phyloP scores from a whole-genome alignment of 2,329 filamentous ascomycete genomes.

The Neofusicoccum sp. region DNA sequence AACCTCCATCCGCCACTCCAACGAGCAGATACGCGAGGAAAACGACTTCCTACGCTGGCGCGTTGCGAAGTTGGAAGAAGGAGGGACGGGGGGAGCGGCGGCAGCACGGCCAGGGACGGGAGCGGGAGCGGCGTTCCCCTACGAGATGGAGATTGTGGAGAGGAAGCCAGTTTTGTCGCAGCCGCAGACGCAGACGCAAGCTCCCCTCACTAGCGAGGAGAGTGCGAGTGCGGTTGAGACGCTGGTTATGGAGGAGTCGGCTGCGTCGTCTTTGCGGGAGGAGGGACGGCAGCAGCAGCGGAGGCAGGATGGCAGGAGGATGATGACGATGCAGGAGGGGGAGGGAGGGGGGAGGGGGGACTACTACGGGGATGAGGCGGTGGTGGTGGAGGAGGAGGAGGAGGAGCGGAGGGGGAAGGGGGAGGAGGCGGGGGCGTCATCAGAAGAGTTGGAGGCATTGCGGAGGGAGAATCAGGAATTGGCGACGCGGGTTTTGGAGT shows the following conservation, averaged over 20 bases:
- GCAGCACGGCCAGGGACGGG: too few relatives aligned
- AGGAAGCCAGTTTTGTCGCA: background rate
- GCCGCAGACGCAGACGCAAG: background rate
- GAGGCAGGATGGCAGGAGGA: background rate
- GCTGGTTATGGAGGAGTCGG: background rate
- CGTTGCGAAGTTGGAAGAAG: background rate
- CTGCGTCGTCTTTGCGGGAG: background rate
- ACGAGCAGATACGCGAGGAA: background rate
- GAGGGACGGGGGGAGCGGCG: too few relatives aligned
- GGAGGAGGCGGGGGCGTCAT: background rate
- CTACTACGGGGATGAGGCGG: too few relatives aligned
- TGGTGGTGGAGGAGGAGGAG: background rate
- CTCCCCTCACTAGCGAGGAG: background rate
- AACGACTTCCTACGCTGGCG: constrained; percentile 5
- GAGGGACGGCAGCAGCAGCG: background rate
- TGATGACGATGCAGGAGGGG: background rate
- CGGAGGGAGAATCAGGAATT: background rate
- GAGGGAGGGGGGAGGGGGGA: too few relatives aligned
- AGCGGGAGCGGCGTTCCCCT: background rate
- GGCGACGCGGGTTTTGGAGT: background rate
- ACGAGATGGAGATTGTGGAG: background rate
- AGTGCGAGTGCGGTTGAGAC: background rate
- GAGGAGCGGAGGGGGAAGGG: background rate
- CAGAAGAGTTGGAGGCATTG: background rate
- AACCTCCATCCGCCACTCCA: background rate